Conservation (phyloP, 75 land plant species). For the Selaginella tamariscina region DNA sequence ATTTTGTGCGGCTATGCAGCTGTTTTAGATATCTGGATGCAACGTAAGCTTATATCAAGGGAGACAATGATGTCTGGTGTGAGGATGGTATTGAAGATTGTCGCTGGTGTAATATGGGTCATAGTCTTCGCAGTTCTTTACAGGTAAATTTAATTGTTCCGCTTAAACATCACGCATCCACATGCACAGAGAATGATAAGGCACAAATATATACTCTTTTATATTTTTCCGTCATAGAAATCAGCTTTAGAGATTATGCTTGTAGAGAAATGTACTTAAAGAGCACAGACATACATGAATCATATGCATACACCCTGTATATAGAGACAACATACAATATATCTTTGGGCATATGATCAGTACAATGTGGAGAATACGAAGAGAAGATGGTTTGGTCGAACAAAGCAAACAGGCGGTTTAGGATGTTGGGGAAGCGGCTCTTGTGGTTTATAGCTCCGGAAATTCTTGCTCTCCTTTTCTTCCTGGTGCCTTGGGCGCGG, state of each 20-base stretch:
- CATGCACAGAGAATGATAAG: too few relatives aligned
- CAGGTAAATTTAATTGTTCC: too few relatives aligned
- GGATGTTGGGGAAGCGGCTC: conserved; percentile 38
- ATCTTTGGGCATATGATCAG: conserved; percentile 11
- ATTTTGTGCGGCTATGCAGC: conserved; percentile 24
- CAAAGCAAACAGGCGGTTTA: conserved; percentile 28
- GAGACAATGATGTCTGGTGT: conserved; percentile 50
- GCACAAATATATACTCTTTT: too few relatives aligned
- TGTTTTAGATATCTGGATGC: conserved; percentile 46
- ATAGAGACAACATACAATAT: too few relatives aligned
- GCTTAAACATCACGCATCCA: too few relatives aligned
- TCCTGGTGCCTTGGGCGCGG: conserved; percentile 51
- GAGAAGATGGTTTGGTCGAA: conserved; percentile 43
- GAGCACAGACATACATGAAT: too few relatives aligned
- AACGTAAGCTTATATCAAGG: conserved; percentile 52
- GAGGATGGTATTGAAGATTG: conserved; percentile 62
- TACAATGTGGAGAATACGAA: conserved; percentile 47
- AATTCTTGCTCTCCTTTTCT: conserved; percentile 36
- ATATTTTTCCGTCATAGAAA: too few relatives aligned
- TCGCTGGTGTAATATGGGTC: conserved; percentile 54
- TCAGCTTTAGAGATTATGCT: too few relatives aligned
- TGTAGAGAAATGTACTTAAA: too few relatives aligned
- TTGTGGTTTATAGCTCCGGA: conserved; percentile 46
- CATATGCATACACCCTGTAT: too few relatives aligned
- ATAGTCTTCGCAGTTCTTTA: conserved; percentile 51